phyloP scores from a whole-genome alignment of 768 basidiomycete genomes.

The Hericium alpestre region DNA sequence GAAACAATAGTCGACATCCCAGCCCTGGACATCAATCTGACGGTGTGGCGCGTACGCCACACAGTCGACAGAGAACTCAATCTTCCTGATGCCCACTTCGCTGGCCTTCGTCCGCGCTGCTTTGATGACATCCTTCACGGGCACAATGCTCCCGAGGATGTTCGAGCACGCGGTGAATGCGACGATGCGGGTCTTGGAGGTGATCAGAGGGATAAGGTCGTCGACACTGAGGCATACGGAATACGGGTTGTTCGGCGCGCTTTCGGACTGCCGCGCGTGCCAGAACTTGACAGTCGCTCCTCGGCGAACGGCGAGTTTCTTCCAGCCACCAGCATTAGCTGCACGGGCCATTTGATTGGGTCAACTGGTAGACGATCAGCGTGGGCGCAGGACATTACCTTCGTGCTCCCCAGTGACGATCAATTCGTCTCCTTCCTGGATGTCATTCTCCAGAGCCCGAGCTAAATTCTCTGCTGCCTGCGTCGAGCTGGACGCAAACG shows the following conservation, averaged over 20 bases:
- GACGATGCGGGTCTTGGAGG: constrained; percentile 56
- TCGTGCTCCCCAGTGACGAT: constrained; percentile 76
- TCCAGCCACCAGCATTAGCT: constrained; percentile 76
- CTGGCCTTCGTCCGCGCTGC: constrained; percentile 41
- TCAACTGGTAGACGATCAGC: background rate
- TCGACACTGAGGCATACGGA: constrained; percentile 44
- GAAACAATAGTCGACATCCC: constrained; percentile 68
- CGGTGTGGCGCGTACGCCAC: constrained; percentile 74
- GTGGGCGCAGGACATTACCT: constrained; percentile 28
- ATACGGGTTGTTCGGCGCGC: constrained; percentile 46
- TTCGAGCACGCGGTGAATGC: constrained; percentile 72
- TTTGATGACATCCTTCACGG: constrained; percentile 45
- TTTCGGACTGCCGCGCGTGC: constrained; percentile 29
- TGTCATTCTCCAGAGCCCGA: constrained; percentile 42
- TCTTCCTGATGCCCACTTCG: constrained; percentile 42
- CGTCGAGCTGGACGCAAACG: constrained; percentile 58
- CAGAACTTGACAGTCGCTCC: constrained; percentile 50
- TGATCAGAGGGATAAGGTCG: constrained; percentile 52
- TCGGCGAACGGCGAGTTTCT: constrained; percentile 51
- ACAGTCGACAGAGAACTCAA: constrained; percentile 65
- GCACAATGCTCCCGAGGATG: constrained; percentile 56
- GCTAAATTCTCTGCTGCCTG: constrained; percentile 62
- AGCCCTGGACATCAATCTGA: constrained; percentile 57
- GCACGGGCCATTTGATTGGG: background rate
- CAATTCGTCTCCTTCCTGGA: constrained; percentile 58